Conservation (phyloP, 2,329 filamentous ascomycete species). For the Colletotrichum limetticola region DNA sequence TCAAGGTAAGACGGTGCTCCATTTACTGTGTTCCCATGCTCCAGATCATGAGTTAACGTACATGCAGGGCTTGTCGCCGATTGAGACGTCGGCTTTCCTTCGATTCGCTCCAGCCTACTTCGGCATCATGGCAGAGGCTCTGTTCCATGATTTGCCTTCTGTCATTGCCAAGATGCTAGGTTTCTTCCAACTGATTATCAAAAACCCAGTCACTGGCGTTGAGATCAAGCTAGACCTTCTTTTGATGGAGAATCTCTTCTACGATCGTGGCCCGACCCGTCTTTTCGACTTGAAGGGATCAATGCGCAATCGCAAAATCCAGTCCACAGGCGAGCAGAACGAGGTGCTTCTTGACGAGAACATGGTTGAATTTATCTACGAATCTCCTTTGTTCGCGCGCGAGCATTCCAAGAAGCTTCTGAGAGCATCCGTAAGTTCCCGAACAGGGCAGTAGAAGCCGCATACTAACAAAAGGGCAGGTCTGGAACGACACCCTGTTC, state of each 20-base stretch:
- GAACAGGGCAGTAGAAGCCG: background rate
- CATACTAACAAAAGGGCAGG: slow-evolving; percentile 28
- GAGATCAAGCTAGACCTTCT: slow-evolving; percentile 96
- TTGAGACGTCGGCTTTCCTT: slow-evolving; percentile 94
- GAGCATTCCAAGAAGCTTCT: slow-evolving; percentile 97
- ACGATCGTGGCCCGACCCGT: slow-evolving; percentile 88
- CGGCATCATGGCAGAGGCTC: slow-evolving; percentile 93
- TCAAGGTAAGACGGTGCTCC: slow-evolving; percentile 66
- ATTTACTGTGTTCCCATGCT: background rate
- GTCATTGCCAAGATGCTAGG: slow-evolving; percentile 99
- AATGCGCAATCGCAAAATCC: slow-evolving; percentile 98
- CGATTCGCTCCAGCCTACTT: slow-evolving; percentile 98
- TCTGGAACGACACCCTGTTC: slow-evolving; percentile 98
- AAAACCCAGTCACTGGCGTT: slow-evolving; percentile 89
- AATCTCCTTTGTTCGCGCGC: slow-evolving; percentile 92
- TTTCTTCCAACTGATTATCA: slow-evolving; percentile 97
- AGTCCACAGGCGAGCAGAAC: slow-evolving; percentile 94
- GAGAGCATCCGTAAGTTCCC: slow-evolving; percentile 71
- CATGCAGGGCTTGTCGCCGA: slow-evolving; percentile 80
- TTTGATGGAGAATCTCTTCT: slow-evolving; percentile 98
- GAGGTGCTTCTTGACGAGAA: slow-evolving; percentile 98
- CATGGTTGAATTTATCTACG: slow-evolving; percentile 99
- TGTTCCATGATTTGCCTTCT: slow-evolving; percentile 94
- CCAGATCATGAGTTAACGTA: slow-evolving; percentile 29
- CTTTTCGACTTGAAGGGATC: slow-evolving; percentile 97